phyloP scores from a whole-genome alignment of 192 early-diverging fungal genomes.

The Kappamyces sp. region DNA sequence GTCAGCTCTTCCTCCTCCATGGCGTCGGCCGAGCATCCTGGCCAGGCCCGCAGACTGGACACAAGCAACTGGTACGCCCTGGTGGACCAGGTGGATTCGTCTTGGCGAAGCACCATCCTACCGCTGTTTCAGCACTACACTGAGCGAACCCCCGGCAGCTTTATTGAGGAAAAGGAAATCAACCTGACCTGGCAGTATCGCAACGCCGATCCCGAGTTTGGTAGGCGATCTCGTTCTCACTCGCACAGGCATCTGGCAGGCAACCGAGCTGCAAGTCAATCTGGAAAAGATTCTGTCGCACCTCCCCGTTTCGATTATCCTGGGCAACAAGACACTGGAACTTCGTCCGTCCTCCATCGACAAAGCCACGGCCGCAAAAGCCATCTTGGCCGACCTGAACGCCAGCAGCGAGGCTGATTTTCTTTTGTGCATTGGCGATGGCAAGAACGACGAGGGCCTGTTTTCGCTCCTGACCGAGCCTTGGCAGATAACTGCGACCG shows the following conservation, averaged over 20 bases:
- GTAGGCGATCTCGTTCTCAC: conserved; percentile 26
- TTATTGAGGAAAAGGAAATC: conserved; percentile 98
- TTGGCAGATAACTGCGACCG: conserved; percentile 72
- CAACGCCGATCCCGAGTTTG: conserved; percentile 86
- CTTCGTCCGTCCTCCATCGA: conserved; percentile 88
- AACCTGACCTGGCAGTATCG: conserved; percentile 98
- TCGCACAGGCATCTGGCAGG: conserved; percentile 97
- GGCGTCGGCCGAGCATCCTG: background rate
- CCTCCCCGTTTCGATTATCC: conserved; percentile 88
- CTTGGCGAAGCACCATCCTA: conserved; percentile 87
- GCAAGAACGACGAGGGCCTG: conserved; percentile 92
- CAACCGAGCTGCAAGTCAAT: conserved; percentile 95
- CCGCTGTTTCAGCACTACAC: conserved; percentile 97
- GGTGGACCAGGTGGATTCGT: conserved; percentile 81
- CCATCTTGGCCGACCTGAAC: conserved; percentile 77
- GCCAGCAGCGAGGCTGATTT: conserved; percentile 47
- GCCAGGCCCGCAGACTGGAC: conserved; percentile 22
- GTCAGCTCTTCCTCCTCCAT: conserved; percentile 19
- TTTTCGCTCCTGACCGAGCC: conserved; percentile 57
- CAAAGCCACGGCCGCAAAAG: conserved; percentile 80
- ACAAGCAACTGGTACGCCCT: conserved; percentile 78
- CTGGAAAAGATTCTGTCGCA: conserved; percentile 91
- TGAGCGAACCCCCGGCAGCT: conserved; percentile 93
- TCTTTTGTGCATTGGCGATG: conserved; percentile 86
- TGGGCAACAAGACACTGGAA: conserved; percentile 96